A percentile compares a stretch with the other conserved stretches of the same genome.
Conservation (phyloP, 2,329 filamentous ascomycete genomes). For the Colletotrichum tabaci region DNA sequence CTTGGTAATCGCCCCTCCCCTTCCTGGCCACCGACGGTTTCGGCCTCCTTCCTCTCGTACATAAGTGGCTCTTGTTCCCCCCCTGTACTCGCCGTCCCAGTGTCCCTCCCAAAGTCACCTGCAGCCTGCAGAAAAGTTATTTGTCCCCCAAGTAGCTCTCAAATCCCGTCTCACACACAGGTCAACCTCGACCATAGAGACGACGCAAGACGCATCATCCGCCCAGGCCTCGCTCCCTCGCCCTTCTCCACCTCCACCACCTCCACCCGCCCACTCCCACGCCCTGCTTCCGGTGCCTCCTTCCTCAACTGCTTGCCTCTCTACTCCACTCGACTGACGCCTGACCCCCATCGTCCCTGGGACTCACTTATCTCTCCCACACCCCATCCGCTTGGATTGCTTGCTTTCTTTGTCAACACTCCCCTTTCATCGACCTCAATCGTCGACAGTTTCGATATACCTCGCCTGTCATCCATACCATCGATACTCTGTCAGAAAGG, state of each 20-base stretch:
- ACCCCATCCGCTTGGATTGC: constrained; percentile 13
- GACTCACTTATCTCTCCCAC: constrained; percentile 41
- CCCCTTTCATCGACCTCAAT: constrained; percentile 36
- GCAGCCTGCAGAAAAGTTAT: constrained; percentile 31
- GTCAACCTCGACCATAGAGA: constrained; percentile 23
- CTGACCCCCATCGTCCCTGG: constrained; percentile 33
- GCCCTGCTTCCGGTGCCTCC: constrained; percentile 25
- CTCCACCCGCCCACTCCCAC: constrained; percentile 19
- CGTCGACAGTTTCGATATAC: constrained; percentile 59
- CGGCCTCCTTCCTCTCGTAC: constrained; percentile 29
- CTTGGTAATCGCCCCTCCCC: not conserved
- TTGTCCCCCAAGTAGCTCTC: constrained; percentile 27
- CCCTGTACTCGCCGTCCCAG: not conserved
- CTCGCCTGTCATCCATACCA: constrained; percentile 3
- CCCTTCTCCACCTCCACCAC: constrained; percentile 36
- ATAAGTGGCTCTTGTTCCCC: constrained; percentile 38
- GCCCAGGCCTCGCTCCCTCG: constrained; percentile 33
- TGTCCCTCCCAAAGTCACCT: constrained; percentile 32
- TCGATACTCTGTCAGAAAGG: not conserved
- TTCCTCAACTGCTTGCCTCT: constrained; percentile 41
- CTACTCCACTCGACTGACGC: constrained; percentile 38
- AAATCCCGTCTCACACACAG: constrained; percentile 30
- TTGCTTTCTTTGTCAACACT: constrained; percentile 14
- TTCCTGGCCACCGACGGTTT: constrained; percentile 33
- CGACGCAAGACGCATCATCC: constrained; percentile 38